Conservation (phyloP, 257 asterid genomes). For the Przewalskia tangutica region DNA sequence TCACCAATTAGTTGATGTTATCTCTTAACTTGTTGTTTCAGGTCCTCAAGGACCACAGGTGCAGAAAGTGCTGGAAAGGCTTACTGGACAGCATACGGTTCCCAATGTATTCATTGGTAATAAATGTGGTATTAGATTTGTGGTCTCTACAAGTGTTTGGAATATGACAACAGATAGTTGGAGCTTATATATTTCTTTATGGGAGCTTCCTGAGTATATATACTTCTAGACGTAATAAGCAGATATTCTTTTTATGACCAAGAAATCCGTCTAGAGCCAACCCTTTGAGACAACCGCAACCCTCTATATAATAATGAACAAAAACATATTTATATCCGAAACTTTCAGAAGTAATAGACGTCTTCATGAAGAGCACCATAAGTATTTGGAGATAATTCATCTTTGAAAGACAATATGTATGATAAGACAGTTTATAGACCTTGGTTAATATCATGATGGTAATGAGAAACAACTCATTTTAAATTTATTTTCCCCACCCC, state of each 20-base stretch:
- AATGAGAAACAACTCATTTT: not conserved
- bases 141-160: not conserved
- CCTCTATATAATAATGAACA: not conserved
- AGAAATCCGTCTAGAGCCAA: no score
- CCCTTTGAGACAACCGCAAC: not conserved
- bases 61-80: constrained; percentile 67
- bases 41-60: constrained; percentile 76
- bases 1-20: not conserved
- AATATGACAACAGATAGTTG: not conserved
- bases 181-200: not conserved
- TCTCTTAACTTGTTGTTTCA: constrained; percentile 21
- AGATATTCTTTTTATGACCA: not conserved
- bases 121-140: not conserved
- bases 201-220: not conserved
- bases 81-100: constrained; percentile 86
- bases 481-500: no score
- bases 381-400: not conserved
- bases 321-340: not conserved
- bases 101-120: constrained; percentile 95
- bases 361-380: not conserved
- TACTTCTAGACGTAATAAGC: not conserved
- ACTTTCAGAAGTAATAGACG: not conserved
- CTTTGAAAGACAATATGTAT: not conserved
- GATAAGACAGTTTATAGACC: not conserved
- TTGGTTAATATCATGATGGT: not conserved